Evolutionary conservation across 495 filamentous ascomycete genomes (phyloP), one percentile per base, ranked within the genome.

Genomic region (Haplographium delicatum): DNA sequence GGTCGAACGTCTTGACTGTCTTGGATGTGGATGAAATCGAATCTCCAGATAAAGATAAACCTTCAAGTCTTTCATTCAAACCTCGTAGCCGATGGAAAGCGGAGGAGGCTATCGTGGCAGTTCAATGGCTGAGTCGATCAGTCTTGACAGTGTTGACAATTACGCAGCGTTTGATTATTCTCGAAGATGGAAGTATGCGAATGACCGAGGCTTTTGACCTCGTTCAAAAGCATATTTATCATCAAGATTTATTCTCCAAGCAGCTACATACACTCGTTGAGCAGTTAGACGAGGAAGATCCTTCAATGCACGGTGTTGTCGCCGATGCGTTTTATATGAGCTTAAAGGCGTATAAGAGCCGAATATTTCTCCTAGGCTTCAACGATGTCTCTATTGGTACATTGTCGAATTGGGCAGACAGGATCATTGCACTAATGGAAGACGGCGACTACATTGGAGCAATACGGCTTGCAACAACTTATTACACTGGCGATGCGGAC

Each of bases 261-360:
- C 91, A 96, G 59, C 74, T 98, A 18, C 82, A 86, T 60, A 73
- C 73, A 30, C 72, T 98, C 30, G 88, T 97, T 13, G 91, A 96
- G 62, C 82, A 89, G 51, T 72, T 93, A 39, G 86, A 96, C 52
- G 89, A 95, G 60, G 83, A 91, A 34, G 88, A 95, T 52, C 77
- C 78, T 2, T 85, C 87, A 2, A 89, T 95, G 84, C 93, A 96
- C 67, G 90, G 91, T 1, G 89, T 96, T 16, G 88, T 98, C 37
- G 91, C 91, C 11, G 94, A 98, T 72, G 93, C 94, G 13, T 98
- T 96, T 58, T 87, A 93, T 61, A 95, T 96, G 84, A 96, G 94
- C 63, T 91, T 97, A 65, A 88, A 87, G 53, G 80, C 88, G 4
- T 96, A 96, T 66, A 98, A 97, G 66, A 90, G 94, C 13, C 82